Percentiles rank a stretch among this genome's conserved stretches.
Evolutionary conservation across 2,329 filamentous ascomycete genomes (phyloP).

Genomic region (Aspergillus oerlinghausenensis): DNA sequence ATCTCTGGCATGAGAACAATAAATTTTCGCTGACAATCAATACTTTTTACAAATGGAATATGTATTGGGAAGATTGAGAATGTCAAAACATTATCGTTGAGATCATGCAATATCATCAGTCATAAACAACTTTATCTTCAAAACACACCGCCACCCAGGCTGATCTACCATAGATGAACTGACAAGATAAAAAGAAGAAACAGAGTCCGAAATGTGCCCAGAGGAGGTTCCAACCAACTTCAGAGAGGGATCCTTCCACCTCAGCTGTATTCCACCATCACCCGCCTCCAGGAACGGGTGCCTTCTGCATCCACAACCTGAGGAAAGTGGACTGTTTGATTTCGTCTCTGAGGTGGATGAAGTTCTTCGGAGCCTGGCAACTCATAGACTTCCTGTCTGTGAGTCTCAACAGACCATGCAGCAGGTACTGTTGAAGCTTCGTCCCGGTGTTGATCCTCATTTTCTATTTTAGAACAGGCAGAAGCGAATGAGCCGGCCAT

Average conservation of each 20-base stretch:
- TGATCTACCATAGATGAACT: slow-evolving; percentile 6
- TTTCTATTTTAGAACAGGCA: slow-evolving; percentile 1
- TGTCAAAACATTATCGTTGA: background rate
- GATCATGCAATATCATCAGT: background rate
- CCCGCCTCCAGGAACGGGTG: slow-evolving; percentile 29
- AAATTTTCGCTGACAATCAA: background rate
- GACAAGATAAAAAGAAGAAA: slow-evolving; percentile 2
- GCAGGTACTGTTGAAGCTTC: slow-evolving; percentile 6
- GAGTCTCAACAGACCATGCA: slow-evolving; percentile 7
- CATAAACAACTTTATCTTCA: background rate
- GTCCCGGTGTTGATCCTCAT: slow-evolving; percentile 8
- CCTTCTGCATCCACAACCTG: slow-evolving; percentile 27
- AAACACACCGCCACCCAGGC: slow-evolving; percentile 6
- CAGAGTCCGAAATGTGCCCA: slow-evolving; percentile 2
- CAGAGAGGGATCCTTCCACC: background rate
- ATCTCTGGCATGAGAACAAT: background rate
- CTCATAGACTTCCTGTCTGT: slow-evolving; percentile 7
- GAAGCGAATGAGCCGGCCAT: background rate
- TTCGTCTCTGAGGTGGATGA: slow-evolving; percentile 23
- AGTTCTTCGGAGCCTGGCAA: slow-evolving; percentile 6
- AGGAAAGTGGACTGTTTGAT: slow-evolving; percentile 29
- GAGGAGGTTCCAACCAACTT: slow-evolving; percentile 4
- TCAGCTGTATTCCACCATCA: slow-evolving; percentile 35
- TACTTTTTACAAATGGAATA: background rate
- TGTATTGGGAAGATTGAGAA: background rate